Percentiles rank a stretch among this genome's conserved stretches.
These are phyloP conservation scores for Ensete ventricosum DNA, from an alignment of 176 grass and related monocot species.

Conservation along the genomic window DNA sequence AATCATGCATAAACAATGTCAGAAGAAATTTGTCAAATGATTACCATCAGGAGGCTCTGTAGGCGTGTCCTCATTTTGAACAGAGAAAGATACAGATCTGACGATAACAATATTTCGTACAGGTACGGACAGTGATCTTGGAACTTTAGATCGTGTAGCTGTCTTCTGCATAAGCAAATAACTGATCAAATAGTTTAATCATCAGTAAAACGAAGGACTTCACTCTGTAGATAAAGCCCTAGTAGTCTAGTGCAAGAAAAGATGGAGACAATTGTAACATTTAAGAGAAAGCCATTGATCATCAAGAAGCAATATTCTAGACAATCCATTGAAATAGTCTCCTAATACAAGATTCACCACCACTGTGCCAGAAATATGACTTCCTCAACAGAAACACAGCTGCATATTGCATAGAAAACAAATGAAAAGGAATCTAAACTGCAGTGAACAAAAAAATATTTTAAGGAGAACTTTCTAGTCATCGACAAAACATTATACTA, in stretches of 20 bases:
- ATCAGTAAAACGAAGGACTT: not conserved
- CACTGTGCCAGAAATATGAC: too few relatives aligned
- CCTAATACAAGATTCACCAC: too few relatives aligned
- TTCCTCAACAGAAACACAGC: too few relatives aligned
- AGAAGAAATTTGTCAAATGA: not conserved
- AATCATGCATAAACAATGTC: not conserved
- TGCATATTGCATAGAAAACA: too few relatives aligned
- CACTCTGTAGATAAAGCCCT: not conserved
- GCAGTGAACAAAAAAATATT: too few relatives aligned
- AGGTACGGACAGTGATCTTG: conserved; percentile 16
- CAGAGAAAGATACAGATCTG: conserved; percentile 17
- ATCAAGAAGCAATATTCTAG: too few relatives aligned
- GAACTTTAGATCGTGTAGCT: conserved; percentile 3
- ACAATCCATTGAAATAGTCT: too few relatives aligned
- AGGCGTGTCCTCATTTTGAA: not conserved
- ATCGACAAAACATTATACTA: too few relatives aligned
- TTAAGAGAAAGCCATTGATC: too few relatives aligned
- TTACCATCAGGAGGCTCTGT: conserved; percentile 13
- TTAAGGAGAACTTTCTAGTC: too few relatives aligned
- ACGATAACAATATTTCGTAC: conserved; percentile 15
- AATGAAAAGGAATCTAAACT: too few relatives aligned
- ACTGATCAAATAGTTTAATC: not conserved
- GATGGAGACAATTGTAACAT: not conserved
- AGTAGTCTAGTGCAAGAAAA: not conserved
- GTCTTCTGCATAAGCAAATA: not conserved